Base-by-base conservation (phyloP, 2,329 filamentous ascomycete species). In the Fusarium mexicanum region DNA sequence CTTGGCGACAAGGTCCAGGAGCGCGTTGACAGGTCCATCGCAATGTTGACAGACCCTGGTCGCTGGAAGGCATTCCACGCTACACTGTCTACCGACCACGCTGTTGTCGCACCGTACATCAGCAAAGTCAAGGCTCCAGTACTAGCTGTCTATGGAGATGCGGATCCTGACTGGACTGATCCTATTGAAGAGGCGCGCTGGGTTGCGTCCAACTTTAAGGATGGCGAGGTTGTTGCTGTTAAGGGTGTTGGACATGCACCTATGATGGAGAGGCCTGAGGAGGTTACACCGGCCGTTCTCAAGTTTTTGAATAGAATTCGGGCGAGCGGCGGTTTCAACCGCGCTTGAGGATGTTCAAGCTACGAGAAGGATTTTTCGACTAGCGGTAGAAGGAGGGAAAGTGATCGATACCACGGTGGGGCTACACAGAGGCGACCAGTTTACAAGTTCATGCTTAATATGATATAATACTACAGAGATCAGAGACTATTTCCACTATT, bases 41-140 rank as follows among this genome's bases (percentile, higher is more conserved):
- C 43, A 5, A 61, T 73, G 61, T 24, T 73, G 10, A 68, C 47
- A 12, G 53, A 62, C 2, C 71, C 71, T 50, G 71, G 70, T 18
- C 67, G 54, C 3, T 73, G 71, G 71, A 47, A 67, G 11, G 71
- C 71, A 4, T 73, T 73, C 37, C 71, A 73, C 16, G 61, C 71
- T n/a, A 71, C 71, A 13, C 29, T 71, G 0, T 71, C 71, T 3
- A 67, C 71, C 6, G 58, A 73, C 16, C 71, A 73, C 10, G 29
- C 35, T 6, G 44, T 74, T 0, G 71, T 73, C 3, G 46, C 38
- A 2, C 71, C 71, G 0, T 74, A 62, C 35, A n/a, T 73, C 5
- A 55, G 31, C 22, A 73, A 67, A 5, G 71, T 71, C 10, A 60
- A 61, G 6, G 67, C 71, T n/a, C 71, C 71, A 4, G 71, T 74